Percentiles rank a stretch among this genome's conserved stretches.
Conservation (phyloP, 345 rosid genomes). For the Eucalyptus pauciflora region DNA sequence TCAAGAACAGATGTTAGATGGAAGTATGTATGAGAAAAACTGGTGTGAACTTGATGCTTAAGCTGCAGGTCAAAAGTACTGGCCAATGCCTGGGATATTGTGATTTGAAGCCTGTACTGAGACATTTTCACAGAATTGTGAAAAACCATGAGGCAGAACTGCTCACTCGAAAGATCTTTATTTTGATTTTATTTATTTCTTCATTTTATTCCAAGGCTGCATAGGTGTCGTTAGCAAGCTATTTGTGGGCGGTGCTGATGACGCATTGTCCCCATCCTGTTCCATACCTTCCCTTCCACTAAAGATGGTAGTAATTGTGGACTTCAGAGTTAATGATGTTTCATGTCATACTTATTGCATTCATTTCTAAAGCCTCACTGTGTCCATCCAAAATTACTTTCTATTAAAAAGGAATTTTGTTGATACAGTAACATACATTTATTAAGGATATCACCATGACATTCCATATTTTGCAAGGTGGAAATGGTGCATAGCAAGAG, state of each 20-base stretch:
- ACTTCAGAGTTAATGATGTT: not conserved
- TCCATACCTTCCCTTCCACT: not conserved
- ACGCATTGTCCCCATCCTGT: not conserved
- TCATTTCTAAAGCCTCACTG: not conserved
- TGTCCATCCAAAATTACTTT: not conserved
- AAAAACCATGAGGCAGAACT: not conserved
- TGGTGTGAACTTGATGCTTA: not conserved
- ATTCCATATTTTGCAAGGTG: conserved; percentile 34
- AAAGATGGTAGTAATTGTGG: not conserved
- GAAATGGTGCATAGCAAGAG: conserved; percentile 89
- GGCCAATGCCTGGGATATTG: not conserved
- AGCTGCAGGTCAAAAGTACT: not conserved
- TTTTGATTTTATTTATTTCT: not conserved
- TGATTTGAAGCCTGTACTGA: not conserved
- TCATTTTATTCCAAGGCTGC: not conserved
- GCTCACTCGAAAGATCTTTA: not conserved
- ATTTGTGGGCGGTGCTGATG: not conserved
- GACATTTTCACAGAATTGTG: not conserved
- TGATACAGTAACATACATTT: not conserved
- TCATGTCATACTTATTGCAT: not conserved
- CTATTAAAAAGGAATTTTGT: not conserved
- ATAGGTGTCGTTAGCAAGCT: not conserved
- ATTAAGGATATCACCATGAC: not conserved
- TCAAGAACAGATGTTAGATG: not conserved
- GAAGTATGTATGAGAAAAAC: not conserved